phyloP scores from a whole-genome alignment of 495 filamentous ascomycete genomes.

The Penicillium alfredii region DNA sequence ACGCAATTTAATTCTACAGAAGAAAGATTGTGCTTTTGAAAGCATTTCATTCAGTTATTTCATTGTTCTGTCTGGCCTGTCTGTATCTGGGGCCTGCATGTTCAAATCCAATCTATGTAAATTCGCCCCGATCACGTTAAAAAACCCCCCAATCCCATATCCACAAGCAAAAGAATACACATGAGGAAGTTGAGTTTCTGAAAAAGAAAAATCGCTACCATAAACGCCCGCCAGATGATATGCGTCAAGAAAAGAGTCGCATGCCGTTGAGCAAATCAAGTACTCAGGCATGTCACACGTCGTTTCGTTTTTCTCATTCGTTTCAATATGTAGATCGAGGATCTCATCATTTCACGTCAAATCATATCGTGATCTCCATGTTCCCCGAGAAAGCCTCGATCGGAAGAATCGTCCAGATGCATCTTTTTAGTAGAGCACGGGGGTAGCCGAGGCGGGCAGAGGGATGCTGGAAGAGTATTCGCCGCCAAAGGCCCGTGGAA shows the following conservation, averaged over 20 bases:
- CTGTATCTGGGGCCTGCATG: constrained; percentile 5
- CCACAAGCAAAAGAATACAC: constrained; percentile 12
- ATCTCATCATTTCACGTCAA: constrained; percentile 9
- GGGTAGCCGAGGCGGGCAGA: constrained; percentile 6
- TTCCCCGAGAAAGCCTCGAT: too few species aligned
- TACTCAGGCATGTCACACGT: constrained; percentile 2
- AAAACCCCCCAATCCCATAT: constrained; percentile 10
- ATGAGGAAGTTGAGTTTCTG: constrained; percentile 7
- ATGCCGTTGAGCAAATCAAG: too few species aligned
- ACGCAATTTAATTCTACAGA: background rate
- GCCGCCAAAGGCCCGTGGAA: constrained; percentile 6
- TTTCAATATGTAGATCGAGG: constrained; percentile 3
- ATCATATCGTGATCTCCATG: background rate
- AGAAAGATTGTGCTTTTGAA: too few species aligned
- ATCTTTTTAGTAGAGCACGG: constrained; percentile 6
- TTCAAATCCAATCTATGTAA: constrained; percentile 15
- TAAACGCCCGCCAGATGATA: constrained; percentile 13
- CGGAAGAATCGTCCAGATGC: background rate
- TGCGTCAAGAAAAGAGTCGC: constrained; percentile 2
- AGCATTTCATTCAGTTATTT: constrained; percentile 10
- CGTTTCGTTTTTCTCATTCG: constrained; percentile 8
- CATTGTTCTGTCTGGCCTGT: constrained; percentile 2
- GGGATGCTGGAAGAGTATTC: constrained; percentile 11
- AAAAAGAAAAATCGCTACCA: background rate
- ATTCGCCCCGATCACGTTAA: constrained; percentile 1